Evolutionary conservation across 2,329 filamentous ascomycete species (phyloP).

Genomic region (Raffaelea ambrosiae): DNA sequence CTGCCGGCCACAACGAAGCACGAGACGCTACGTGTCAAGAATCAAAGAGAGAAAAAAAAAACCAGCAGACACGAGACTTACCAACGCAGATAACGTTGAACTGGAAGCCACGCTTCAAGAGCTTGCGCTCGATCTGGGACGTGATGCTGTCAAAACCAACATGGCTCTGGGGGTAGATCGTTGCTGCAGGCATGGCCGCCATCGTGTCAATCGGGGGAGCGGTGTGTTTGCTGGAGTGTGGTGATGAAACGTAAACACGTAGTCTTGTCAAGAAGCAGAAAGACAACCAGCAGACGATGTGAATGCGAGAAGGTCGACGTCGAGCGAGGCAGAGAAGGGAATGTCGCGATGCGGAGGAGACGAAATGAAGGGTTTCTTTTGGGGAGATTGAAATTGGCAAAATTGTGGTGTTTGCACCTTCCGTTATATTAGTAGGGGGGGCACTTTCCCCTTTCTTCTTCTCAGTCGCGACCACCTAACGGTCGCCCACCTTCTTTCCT

Average conservation of each 20-base stretch:
- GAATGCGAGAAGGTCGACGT: constrained; percentile 1
- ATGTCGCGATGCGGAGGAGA: constrained; percentile 13
- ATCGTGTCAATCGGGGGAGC: constrained; percentile 27
- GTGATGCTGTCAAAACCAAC: constrained; percentile 99
- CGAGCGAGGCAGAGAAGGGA: constrained; percentile 1
- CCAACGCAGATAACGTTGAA: constrained; percentile 97
- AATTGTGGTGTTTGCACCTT: constrained; percentile 22
- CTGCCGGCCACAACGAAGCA: not conserved
- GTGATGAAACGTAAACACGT: not conserved
- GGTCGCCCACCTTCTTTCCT: constrained; percentile 16
- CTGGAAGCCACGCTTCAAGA: constrained; percentile 98
- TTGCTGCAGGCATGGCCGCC: constrained; percentile 58
- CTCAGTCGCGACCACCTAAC: constrained; percentile 5
- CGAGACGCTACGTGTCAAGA: constrained; percentile 6
- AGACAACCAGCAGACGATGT: constrained; percentile 15
- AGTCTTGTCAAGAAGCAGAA: constrained; percentile 16
- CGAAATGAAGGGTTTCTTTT: constrained; percentile 15
- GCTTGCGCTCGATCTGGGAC: constrained; percentile 98
- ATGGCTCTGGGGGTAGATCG: constrained; percentile 88
- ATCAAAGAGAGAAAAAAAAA: not conserved
- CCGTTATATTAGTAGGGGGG: constrained; percentile 8
- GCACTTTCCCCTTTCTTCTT: constrained; percentile 3
- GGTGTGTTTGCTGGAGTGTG: constrained; percentile 13
- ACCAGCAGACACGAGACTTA: constrained; percentile 42
- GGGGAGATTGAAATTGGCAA: constrained; percentile 7